These are phyloP conservation scores for Davidsoniella neocaledoniae DNA, from an alignment of 2,329 filamentous ascomycete species.

Conservation along the genomic window DNA sequence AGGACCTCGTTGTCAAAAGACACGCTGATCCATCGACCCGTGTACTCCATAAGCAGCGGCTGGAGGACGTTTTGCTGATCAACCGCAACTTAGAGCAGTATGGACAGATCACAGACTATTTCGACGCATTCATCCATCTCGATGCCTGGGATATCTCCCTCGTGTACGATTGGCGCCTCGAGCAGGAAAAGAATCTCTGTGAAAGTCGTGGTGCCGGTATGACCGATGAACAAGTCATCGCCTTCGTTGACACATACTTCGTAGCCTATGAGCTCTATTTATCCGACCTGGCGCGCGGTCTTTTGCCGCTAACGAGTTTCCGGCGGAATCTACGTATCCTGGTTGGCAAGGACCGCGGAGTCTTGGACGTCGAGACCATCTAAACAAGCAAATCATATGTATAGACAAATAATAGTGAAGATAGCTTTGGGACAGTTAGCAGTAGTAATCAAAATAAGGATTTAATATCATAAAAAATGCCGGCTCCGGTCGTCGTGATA, in stretches of 20 bases:
- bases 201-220: conserved; percentile 55
- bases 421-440: no score
- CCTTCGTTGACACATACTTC: conserved; percentile 55
- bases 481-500: neutral
- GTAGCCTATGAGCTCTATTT: conserved; percentile 52
- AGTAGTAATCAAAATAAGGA: neutral
- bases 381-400: no score
- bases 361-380: conserved; percentile 27
- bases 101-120: conserved; percentile 30
- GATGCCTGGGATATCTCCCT: conserved; percentile 56
- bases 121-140: conserved; percentile 40
- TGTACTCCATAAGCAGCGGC: conserved; percentile 30
- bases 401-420: no score
- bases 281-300: neutral
- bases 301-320: conserved; percentile 20
- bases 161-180: conserved; percentile 69
- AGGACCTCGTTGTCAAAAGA: conserved; percentile 33
- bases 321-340: conserved; percentile 44
- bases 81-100: conserved; percentile 32
- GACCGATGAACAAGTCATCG: conserved; percentile 61
- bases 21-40: conserved; percentile 30
- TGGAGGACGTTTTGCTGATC: conserved; percentile 33
- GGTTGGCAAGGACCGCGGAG: conserved; percentile 41
- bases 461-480: neutral
- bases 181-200: conserved; percentile 63